These are phyloP conservation scores for Olyra latifolia DNA, from an alignment of 176 grass and related monocot species.

Conservation along the genomic window DNA sequence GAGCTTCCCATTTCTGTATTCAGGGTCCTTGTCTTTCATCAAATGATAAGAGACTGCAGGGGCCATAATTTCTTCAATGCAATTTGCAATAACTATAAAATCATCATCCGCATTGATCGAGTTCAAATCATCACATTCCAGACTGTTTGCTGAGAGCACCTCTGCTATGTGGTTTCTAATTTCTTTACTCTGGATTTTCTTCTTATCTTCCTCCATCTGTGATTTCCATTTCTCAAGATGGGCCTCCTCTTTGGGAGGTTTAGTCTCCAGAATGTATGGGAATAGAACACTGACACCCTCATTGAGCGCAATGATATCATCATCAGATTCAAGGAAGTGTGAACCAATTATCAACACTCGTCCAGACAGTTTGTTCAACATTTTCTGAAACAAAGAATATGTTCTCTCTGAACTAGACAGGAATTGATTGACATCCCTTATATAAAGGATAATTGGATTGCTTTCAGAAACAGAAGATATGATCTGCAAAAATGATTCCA, in stretches of 20 bases:
- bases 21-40: slow-evolving; percentile 70
- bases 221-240: slow-evolving; percentile 60
- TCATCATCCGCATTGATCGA: slow-evolving; percentile 54
- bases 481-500: slow-evolving; percentile 40
- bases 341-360: slow-evolving; percentile 82
- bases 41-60: slow-evolving; percentile 81
- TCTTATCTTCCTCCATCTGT: slow-evolving; percentile 71
- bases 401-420: slow-evolving; percentile 49
- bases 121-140: slow-evolving; percentile 79
- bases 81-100: slow-evolving; percentile 32
- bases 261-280: slow-evolving; percentile 71
- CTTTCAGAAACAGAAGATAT: slow-evolving; percentile 51
- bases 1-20: slow-evolving; percentile 84
- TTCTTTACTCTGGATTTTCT: slow-evolving; percentile 31
- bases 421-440: slow-evolving; percentile 64
- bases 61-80: slow-evolving; percentile 69
- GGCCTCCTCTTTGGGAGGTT: slow-evolving; percentile 58
- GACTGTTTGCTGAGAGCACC: slow-evolving; percentile 58
- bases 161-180: slow-evolving; percentile 51
- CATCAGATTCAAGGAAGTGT: slow-evolving; percentile 46
- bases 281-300: slow-evolving; percentile 59
- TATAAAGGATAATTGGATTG: slow-evolving; percentile 67
- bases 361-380: slow-evolving; percentile 72
- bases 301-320: slow-evolving; percentile 41
- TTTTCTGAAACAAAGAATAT: slow-evolving; percentile 63